phyloP scores from a whole-genome alignment of 1,139 yeast genomes.

The Zygosaccharomyces pseudobailii region DNA sequence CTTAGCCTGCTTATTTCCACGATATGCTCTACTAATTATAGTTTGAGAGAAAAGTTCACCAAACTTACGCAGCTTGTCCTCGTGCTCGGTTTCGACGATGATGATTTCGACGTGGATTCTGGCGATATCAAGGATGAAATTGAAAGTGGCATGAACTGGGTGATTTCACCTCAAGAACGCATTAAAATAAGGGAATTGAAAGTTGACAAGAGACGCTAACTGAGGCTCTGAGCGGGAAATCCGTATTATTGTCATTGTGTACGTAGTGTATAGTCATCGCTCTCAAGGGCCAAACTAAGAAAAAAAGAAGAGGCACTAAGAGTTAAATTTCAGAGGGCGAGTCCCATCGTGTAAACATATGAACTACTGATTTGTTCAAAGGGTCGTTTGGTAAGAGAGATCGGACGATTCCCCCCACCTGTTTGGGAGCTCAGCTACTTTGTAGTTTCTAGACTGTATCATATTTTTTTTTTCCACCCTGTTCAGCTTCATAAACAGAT shows the following conservation, averaged over 20 bases:
- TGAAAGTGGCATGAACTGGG: slow-evolving; percentile 67
- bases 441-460: slow-evolving; percentile 4
- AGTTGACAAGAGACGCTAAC: slow-evolving; percentile 36
- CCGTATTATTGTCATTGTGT: not conserved
- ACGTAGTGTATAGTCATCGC: slow-evolving; percentile 4
- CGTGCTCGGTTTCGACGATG: slow-evolving; percentile 79
- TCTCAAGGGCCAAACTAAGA: slow-evolving; percentile 1
- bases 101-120: slow-evolving; percentile 49
- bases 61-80: slow-evolving; percentile 80
- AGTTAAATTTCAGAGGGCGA: slow-evolving; percentile 8
- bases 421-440: slow-evolving; percentile 10
- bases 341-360: slow-evolving; percentile 14
- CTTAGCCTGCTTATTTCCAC: slow-evolving; percentile 67
- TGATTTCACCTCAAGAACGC: slow-evolving; percentile 71
- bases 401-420: slow-evolving; percentile 3
- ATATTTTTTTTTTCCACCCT: not conserved
- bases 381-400: slow-evolving; percentile 1
- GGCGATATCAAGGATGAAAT: slow-evolving; percentile 32
- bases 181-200: slow-evolving; percentile 51
- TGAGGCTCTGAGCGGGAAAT: not conserved
- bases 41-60: slow-evolving; percentile 69
- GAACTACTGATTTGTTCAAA: slow-evolving; percentile 1
- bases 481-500: not conserved
- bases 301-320: slow-evolving; percentile 4
- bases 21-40: slow-evolving; percentile 58